Percentiles rank a stretch among this genome's conserved stretches.
These are phyloP conservation scores for Irpex lacteus DNA, from an alignment of 1,284 basidiomycete genomes.

Conservation along the genomic window DNA sequence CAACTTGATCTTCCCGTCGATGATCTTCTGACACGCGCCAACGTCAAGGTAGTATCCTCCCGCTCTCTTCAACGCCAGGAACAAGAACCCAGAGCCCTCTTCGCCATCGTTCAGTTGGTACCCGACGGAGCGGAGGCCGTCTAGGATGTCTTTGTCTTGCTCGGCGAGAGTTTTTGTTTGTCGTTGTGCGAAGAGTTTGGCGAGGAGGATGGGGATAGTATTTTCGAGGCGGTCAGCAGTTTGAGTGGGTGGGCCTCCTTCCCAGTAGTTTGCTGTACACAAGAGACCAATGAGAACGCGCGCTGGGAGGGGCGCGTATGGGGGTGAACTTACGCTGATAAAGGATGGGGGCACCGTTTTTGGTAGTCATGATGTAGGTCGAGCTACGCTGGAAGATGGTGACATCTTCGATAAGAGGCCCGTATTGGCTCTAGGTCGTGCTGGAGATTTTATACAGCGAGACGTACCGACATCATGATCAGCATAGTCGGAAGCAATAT, in stretches of 20 bases:
- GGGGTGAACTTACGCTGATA: constrained; percentile 28
- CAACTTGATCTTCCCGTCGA: constrained; percentile 72
- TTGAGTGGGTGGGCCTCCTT: constrained; percentile 44
- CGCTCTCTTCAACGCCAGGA: constrained; percentile 35
- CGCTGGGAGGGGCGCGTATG: neutral
- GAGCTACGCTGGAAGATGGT: constrained; percentile 64
- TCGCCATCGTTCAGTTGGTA: constrained; percentile 57
- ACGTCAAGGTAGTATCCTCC: constrained; percentile 53
- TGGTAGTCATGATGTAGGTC: constrained; percentile 59
- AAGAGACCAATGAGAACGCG: neutral
- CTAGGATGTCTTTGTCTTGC: constrained; percentile 49
- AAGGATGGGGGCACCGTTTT: constrained; percentile 38
- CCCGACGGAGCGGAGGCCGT: constrained; percentile 54
- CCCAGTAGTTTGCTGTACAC: constrained; percentile 45
- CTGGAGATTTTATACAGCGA: neutral
- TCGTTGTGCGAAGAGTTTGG: constrained; percentile 45
- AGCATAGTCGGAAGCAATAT: constrained; percentile 43
- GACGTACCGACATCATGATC: constrained; percentile 41
- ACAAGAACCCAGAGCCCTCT: constrained; percentile 51
- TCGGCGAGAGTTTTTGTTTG: constrained; percentile 34
- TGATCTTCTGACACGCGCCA: constrained; percentile 62
- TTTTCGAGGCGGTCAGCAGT: constrained; percentile 49
- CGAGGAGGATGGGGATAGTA: constrained; percentile 44
- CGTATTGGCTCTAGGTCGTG: neutral
- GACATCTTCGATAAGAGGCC: constrained; percentile 34